Evolutionary conservation across 345 rosid species (phyloP), one percentile per base, ranked within the genome.

Genomic region (Populus alba): DNA sequence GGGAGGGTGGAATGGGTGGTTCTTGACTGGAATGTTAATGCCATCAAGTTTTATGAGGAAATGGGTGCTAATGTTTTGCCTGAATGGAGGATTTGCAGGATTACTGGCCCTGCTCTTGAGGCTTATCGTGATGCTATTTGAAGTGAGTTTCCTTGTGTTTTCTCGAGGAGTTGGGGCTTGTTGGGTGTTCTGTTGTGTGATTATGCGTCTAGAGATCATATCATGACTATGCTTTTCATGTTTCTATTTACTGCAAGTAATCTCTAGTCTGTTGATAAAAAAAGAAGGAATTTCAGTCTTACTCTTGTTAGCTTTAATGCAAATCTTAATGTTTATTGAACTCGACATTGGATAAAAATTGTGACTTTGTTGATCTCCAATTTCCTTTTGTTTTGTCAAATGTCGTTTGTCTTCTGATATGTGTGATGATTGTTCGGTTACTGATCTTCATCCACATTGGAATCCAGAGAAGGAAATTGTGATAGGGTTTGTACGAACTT

Each of bases 1-100:
- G 97, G 97, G 20, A 91, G 97, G 73, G 97, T 94, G 7, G 97
- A 91, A 72, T 92, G 97, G 97, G 80, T 85, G 53, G 98, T 92
- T 76, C 92, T 91, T 76, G 97, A 93, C 77, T 93, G 97, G 98
- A 95, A 95, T 79, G 85, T 83, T 27, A 91, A 90, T 79, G 94
- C 97, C 7, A 90, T 91, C 4, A 86, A 84, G 81, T 94, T 94
- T 45, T 92, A 92, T 31, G 97, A 94, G 78, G 90, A 88, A 49
- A 89, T 94, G 97, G 98, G 98, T 17, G 98, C 98, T 57, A 69
- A 86, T 75, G 77, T 92, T 47, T 81, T 86, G 80, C 88, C 85
- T 68, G 97, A 93, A 8, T 90, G 97, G 95, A 90, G 97, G 85
- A 85, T 91, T 66, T 92, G 95, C 75, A 87, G 98, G 81, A 83